Percentiles rank a stretch among this genome's conserved stretches.
phyloP scores from a whole-genome alignment of 106 monocot genomes.

The Triglochin maritima region DNA sequence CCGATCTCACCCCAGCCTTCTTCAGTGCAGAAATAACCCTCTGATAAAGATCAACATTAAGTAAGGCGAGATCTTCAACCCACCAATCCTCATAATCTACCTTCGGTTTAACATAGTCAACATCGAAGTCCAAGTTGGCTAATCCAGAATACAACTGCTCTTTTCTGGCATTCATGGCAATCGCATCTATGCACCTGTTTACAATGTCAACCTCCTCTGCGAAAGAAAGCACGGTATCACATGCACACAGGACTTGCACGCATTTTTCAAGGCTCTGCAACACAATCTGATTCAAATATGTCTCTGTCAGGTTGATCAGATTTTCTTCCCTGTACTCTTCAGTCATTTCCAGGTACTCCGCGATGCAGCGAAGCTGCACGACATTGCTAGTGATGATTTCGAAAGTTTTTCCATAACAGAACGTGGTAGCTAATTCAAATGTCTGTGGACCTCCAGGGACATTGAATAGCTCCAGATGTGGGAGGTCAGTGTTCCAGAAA shows the following conservation, averaged over 20 bases:
- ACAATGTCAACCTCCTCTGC: constrained; percentile 61
- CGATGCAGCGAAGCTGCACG: constrained; percentile 53
- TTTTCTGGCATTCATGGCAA: constrained; percentile 64
- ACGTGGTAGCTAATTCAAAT: constrained; percentile 75
- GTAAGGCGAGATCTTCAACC: constrained; percentile 64
- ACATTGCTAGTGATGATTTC: constrained; percentile 61
- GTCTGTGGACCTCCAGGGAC: constrained; percentile 58
- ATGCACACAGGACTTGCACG: constrained; percentile 52
- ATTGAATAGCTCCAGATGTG: constrained; percentile 50
- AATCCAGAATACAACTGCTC: constrained; percentile 77
- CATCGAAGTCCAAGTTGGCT: constrained; percentile 45
- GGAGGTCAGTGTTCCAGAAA: constrained; percentile 48
- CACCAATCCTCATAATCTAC: constrained; percentile 66
- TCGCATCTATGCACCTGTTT: constrained; percentile 56
- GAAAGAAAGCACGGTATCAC: constrained; percentile 39
- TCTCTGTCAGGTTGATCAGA: constrained; percentile 54
- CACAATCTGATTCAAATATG: constrained; percentile 60
- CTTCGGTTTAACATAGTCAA: constrained; percentile 33
- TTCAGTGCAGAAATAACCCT: constrained; percentile 67
- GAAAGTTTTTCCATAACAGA: constrained; percentile 65
- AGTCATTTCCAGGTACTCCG: constrained; percentile 84
- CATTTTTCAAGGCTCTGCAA: constrained; percentile 74
- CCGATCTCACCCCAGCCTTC: constrained; percentile 66
- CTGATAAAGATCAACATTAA: constrained; percentile 56
- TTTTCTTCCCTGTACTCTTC: constrained; percentile 71